Conservation (phyloP, 805 yeast genomes). For the Saccharomycopsis sp. region DNA sequence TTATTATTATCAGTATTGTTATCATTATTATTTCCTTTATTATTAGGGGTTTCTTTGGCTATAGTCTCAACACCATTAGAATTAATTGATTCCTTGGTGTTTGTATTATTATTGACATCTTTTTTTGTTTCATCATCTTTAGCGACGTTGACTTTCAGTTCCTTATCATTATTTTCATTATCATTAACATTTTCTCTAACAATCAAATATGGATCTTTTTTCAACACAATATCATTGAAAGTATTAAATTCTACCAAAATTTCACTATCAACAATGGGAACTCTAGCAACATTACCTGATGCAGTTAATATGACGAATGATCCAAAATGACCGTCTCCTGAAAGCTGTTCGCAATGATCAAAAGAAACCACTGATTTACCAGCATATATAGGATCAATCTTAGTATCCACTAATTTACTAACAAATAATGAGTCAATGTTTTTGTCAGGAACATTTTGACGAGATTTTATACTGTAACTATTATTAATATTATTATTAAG, state of each 20-base stretch:
- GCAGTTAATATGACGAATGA: constrained; percentile 7
- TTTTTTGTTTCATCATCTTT: too few relatives aligned
- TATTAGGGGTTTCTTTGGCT: too few relatives aligned
- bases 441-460: constrained; percentile 45
- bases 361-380: constrained; percentile 7
- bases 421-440: constrained; percentile 66
- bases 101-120: too few relatives aligned
- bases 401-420: constrained; percentile 8
- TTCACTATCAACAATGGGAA: constrained; percentile 11
- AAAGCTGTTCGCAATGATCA: constrained; percentile 11
- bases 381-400: background rate
- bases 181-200: too few relatives aligned
- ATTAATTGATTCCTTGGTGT: too few relatives aligned
- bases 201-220: too few relatives aligned
- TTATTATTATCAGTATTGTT: constrained; percentile 17
- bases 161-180: too few relatives aligned
- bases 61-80: too few relatives aligned
- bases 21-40: constrained; percentile 19
- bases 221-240: constrained; percentile 6
- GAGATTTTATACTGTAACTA: constrained; percentile 6
- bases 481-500: too few relatives aligned
- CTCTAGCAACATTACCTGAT: constrained; percentile 11
- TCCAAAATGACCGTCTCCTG: constrained; percentile 6
- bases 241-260: constrained; percentile 5
- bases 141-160: too few relatives aligned